Base-by-base conservation (phyloP, 805 yeast species). In the Yarrowia keelungensis region DNA sequence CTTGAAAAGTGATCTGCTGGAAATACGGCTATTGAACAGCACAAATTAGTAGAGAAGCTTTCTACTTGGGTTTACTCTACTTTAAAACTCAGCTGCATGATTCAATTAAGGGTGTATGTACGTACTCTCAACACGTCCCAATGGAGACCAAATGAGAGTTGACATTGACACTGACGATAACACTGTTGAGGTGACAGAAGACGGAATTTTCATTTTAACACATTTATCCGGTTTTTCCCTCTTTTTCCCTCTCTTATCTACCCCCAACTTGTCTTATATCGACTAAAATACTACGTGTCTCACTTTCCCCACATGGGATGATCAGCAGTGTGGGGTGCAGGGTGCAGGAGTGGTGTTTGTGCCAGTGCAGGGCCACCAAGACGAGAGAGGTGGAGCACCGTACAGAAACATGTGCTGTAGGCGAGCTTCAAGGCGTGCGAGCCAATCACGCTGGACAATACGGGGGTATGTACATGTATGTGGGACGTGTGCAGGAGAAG, bases 271-370 rank as follows among this genome's bases (percentile, higher is more conserved):
- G 32, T 50, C 22, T 50, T 15, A 32, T 49, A 26, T 46, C 49
- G 15, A 22, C 50, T 46, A 22, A 26, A 47, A 50, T 35, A 32
- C 56, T 38, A 36, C 58, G 9, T 51, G 59, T 53, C 59, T 53
- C 45, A 53, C 36, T 16, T 53, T 11, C 59, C 59, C 59, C 59
- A 35, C 59, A 53, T 53, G 59, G 59, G 26, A 53, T 22, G 64
- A 56, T 56, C 64, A 56, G 64, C 64, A 56, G 64, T 56, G 64
- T 56, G 64, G 64, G 64, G 64, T 56, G 11, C 64, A 56, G 64
- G 50, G 49, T 56, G 49, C 64, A 56, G 47, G 8, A 42, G 7
- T 26, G 32, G 32, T 26, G 32, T 26, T 26, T 26, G 32, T 26
- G 32, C 32, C 32, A 26, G 32, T 26, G 32, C 32, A 26, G 32